phyloP scores from a whole-genome alignment of 768 basidiomycete species.

The Heimioporus sp. region DNA sequence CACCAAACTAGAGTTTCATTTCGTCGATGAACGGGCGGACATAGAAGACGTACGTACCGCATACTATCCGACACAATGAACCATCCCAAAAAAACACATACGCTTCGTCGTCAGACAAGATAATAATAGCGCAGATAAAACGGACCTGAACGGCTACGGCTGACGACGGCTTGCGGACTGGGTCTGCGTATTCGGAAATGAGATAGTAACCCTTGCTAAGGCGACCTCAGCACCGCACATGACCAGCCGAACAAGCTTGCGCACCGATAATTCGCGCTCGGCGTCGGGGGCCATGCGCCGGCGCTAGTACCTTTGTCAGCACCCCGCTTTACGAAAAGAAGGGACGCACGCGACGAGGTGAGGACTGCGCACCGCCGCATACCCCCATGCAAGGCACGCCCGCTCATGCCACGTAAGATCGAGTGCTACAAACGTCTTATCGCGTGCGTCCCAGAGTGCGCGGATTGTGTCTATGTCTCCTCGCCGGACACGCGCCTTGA shows the following conservation, averaged over 20 bases:
- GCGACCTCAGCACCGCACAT: conserved; percentile 2
- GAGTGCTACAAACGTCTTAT: conserved; percentile 74
- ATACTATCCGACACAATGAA: conserved; percentile 41
- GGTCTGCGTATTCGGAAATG: conserved; percentile 66
- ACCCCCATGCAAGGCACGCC: conserved; percentile 76
- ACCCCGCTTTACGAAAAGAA: too few species aligned
- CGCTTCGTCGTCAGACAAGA: too few species aligned
- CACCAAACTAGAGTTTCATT: conserved; percentile 58
- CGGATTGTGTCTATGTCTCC: conserved; percentile 66
- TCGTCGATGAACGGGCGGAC: neutral
- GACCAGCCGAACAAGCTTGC: conserved; percentile 11
- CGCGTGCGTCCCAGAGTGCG: conserved; percentile 64
- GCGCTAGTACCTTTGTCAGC: conserved; percentile 36
- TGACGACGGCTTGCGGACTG: conserved; percentile 58
- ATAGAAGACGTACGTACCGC: conserved; percentile 45
- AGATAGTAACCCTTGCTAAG: conserved; percentile 69
- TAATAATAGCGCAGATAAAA: conserved; percentile 20
- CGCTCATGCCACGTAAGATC: conserved; percentile 77
- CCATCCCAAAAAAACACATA: too few species aligned
- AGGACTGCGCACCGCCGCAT: conserved; percentile 73
- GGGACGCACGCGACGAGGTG: conserved; percentile 63
- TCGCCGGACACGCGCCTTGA: conserved; percentile 59
- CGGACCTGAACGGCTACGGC: conserved; percentile 75
- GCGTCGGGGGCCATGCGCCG: conserved; percentile 75
- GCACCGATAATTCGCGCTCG: conserved; percentile 75